Base-by-base conservation (phyloP, 2,329 filamentous ascomycete species). In the Akanthomyces dipterigenus region DNA sequence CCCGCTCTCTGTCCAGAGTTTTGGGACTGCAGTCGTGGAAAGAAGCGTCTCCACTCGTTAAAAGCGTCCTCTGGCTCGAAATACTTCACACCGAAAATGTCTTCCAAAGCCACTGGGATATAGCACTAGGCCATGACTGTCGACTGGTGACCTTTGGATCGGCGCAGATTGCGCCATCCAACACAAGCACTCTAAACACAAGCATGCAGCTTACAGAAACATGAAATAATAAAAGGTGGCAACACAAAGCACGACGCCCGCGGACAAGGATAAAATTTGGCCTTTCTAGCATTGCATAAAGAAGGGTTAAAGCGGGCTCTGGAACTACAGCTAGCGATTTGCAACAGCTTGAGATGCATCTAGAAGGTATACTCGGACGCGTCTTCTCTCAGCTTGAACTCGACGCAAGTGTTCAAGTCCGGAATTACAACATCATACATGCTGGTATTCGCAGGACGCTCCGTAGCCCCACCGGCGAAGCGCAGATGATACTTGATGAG, bases 101-200 rank as follows among this genome's bases (percentile, higher is more conserved):
- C n/a, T 61, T 61, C 34, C 50, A 55, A 34, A 61, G 51, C 5
- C 59, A 61, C 42, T 61, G 59, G 59, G 59, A 61, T 34, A 31
- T 49, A 8, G 59, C 59, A 12, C 59, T 61, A 20, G 59, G 59
- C 0, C 43, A 50, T 34, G 34, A 55, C 8, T 55, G 59, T 24
- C 58, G 22, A 24, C 40, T 54, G n/a, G 31, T 54, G 22, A 46
- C 58, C 2, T 54, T 60, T 26, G 49, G 40, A 6, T 34, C 58
- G 22, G 20, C 31, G 5, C 58, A 60, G 38, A 48, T 54, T 40
- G 58, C 58, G 3, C 58, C 58, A 18, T 51, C 48, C 11, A 28
- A 26, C 5, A 38, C 16, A 34, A 51, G 4, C 8, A 22, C 1
- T 24, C 5, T 28, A 14, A 16, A 36, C 12, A 53, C n/a, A 9